A percentile compares a stretch with the other conserved stretches of the same genome.
Conservation (phyloP, 163 green algal species). For the Scenedesmus sp. region DNA sequence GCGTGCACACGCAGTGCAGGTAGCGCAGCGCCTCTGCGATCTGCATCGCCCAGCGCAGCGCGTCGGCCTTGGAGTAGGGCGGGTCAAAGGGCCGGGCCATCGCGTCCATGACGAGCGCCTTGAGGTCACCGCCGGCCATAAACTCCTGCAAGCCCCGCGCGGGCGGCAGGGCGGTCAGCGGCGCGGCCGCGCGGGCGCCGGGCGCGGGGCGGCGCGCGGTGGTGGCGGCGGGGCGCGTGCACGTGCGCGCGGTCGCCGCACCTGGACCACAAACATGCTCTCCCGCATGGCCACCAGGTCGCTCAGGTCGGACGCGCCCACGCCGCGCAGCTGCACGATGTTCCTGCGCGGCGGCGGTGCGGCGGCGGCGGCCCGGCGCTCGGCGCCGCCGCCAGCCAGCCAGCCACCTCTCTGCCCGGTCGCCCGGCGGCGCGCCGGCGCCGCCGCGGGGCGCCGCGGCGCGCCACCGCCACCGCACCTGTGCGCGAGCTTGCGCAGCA, state of each 20-base stretch:
- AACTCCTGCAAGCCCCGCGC: conserved; percentile 38
- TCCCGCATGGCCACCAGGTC: conserved; percentile 52
- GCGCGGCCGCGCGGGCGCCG: too few relatives aligned
- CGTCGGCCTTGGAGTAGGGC: conserved; percentile 45
- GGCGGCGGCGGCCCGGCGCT: too few relatives aligned
- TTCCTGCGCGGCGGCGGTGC: too few relatives aligned
- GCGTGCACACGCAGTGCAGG: conserved; percentile 63
- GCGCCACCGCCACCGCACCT: conserved; percentile 39
- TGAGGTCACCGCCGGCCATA: conserved; percentile 60
- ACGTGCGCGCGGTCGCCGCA: conserved; percentile 13
- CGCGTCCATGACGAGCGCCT: conserved; percentile 55
- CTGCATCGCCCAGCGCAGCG: conserved; percentile 55
- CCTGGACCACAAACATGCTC: conserved; percentile 66
- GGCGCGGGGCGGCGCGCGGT: too few relatives aligned
- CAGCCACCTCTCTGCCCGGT: background rate
- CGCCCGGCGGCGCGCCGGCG: background rate
- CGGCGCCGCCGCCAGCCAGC: too few relatives aligned
- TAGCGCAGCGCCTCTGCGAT: conserved; percentile 64
- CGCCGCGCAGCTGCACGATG: conserved; percentile 62
- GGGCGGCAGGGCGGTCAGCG: too few relatives aligned
- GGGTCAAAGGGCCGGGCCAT: conserved; percentile 46
- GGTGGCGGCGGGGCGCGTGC: too few relatives aligned
- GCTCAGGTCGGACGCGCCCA: conserved; percentile 56
- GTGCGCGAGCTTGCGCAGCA: conserved; percentile 69
- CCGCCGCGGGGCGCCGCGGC: background rate